Percentiles rank a stretch among this genome's conserved stretches.
These are phyloP conservation scores for Coemansia sp. DNA, from an alignment of 192 early-diverging fungal species.

Conservation along the genomic window DNA sequence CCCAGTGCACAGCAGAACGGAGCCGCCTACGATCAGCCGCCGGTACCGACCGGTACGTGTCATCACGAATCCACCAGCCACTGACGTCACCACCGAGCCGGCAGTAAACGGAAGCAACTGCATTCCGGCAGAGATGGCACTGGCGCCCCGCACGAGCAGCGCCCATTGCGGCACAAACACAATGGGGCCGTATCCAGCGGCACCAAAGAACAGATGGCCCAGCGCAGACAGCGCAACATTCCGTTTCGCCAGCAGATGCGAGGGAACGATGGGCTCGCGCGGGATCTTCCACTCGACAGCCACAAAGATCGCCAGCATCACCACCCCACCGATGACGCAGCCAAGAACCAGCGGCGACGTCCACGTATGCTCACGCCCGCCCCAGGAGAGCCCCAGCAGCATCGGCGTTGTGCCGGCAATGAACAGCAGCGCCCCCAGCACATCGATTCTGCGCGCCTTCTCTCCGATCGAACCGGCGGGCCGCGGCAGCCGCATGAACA, in stretches of 20 bases:
- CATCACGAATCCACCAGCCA: constrained; percentile 64
- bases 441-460: constrained; percentile 68
- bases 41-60: constrained; percentile 61
- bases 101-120: constrained; percentile 72
- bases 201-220: constrained; percentile 65
- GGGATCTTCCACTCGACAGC: constrained; percentile 68
- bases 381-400: constrained; percentile 64
- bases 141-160: constrained; percentile 73
- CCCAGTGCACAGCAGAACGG: constrained; percentile 62
- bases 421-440: constrained; percentile 54
- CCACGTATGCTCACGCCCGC: constrained; percentile 67
- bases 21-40: constrained; percentile 64
- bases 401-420: constrained; percentile 48
- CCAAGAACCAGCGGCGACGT: constrained; percentile 59
- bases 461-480: constrained; percentile 53
- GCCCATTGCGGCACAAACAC: constrained; percentile 85
- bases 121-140: constrained; percentile 73
- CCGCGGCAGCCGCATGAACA: constrained; percentile 62
- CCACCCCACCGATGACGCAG: constrained; percentile 53
- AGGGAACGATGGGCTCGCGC: constrained; percentile 47
- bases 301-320: constrained; percentile 58
- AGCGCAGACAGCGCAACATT: constrained; percentile 61
- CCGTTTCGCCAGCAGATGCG: constrained; percentile 61
- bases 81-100: constrained; percentile 69
- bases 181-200: constrained; percentile 61